Evolutionary conservation across 225 moss, liverwort and hornwort species (phyloP).

Genomic region (Physcomitrellopsis africana): DNA sequence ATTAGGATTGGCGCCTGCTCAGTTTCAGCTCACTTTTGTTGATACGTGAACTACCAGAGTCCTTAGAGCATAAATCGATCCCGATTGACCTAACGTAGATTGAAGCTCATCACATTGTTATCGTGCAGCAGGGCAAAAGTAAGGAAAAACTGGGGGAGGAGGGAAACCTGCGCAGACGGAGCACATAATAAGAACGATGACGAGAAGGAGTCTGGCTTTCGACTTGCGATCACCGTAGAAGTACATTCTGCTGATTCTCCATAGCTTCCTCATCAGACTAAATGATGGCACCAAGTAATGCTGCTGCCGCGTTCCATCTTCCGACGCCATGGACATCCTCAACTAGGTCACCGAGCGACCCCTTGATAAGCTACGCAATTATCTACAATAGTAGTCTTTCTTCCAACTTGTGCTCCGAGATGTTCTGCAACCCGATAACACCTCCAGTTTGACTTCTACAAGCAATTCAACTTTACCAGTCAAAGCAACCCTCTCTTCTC

Average conservation of each 20-base stretch:
- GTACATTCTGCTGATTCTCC: constrained; percentile 79
- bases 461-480: neutral
- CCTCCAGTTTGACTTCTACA: too few relatives aligned
- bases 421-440: too few relatives aligned
- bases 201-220: constrained; percentile 44
- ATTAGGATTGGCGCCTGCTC: neutral
- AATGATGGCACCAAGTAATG: constrained; percentile 61
- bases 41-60: too few relatives aligned
- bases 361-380: neutral
- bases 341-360: neutral
- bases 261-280: constrained; percentile 70
- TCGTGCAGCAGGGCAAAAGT: neutral
- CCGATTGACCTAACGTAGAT: neutral
- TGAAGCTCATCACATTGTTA: neutral
- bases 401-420: too few relatives aligned
- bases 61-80: neutral
- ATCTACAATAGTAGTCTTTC: neutral
- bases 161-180: constrained; percentile 46
- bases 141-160: neutral
- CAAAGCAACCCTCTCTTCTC: neutral
- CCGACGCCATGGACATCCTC: constrained; percentile 38
- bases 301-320: constrained; percentile 33
- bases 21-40: too few relatives aligned
- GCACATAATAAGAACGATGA: constrained; percentile 42
- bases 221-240: constrained; percentile 72